A percentile compares a stretch with the other conserved stretches of the same genome.
phyloP scores from a whole-genome alignment of 768 basidiomycete genomes.

The Gloeostereum incarnatum region DNA sequence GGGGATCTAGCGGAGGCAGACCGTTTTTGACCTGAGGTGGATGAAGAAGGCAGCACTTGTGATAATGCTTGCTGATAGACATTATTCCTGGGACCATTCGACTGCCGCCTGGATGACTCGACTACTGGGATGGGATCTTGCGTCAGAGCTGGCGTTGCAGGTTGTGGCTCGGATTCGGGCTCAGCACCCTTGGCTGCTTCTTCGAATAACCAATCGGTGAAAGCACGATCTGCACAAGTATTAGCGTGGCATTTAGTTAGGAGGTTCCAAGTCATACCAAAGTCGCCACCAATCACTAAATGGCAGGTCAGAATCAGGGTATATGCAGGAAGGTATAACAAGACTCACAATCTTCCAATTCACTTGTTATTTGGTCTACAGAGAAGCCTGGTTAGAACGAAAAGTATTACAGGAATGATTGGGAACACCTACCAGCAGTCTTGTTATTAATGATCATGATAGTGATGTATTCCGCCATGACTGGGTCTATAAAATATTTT shows the following conservation, averaged over 20 bases:
- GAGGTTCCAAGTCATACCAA: constrained; percentile 38
- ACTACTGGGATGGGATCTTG: constrained; percentile 21
- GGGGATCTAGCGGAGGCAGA: constrained; percentile 60
- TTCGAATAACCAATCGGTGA: constrained; percentile 84
- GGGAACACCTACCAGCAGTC: constrained; percentile 47
- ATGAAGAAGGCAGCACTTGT: constrained; percentile 45
- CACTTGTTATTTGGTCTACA: constrained; percentile 77
- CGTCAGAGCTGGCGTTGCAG: constrained; percentile 17
- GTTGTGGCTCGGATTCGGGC: constrained; percentile 20
- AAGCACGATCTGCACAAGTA: constrained; percentile 50
- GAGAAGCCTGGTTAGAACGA: constrained; percentile 9
- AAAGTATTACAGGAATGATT: background rate
- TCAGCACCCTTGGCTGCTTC: constrained; percentile 63
- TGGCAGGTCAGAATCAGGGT: constrained; percentile 3
- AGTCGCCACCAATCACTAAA: constrained; percentile 71
- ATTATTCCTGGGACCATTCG: constrained; percentile 41
- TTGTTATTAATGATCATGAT: constrained; percentile 96
- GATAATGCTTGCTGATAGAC: constrained; percentile 71
- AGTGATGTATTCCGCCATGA: constrained; percentile 92
- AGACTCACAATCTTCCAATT: constrained; percentile 71
- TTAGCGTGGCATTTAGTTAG: background rate
- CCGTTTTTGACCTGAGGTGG: constrained; percentile 53
- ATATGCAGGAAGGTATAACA: background rate
- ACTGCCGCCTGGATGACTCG: constrained; percentile 34
- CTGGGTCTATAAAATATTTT: constrained; percentile 45